phyloP scores from a whole-genome alignment of 306 rosid genomes.

The Trifolium fragiferum region DNA sequence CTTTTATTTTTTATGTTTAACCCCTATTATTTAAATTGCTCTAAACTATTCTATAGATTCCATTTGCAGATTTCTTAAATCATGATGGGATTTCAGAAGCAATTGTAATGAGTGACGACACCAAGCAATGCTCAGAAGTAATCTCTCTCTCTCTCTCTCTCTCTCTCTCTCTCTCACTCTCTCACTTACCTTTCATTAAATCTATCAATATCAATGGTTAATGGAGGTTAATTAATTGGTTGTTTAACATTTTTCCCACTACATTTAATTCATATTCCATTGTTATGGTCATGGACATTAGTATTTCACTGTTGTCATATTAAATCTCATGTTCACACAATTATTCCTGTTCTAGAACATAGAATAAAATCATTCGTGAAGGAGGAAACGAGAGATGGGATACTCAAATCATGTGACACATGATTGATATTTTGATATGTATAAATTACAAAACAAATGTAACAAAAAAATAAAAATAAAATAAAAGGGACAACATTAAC shows the following conservation, averaged over 20 bases:
- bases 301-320: neutral
- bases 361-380: neutral
- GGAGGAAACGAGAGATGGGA: neutral
- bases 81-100: conserved; percentile 76
- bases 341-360: conserved; percentile 23
- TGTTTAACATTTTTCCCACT: neutral
- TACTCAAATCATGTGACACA: neutral
- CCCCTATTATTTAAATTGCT: conserved; percentile 10
- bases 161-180: conserved; percentile 21
- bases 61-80: conserved; percentile 87
- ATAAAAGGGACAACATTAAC: neutral
- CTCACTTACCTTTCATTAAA: conserved; percentile 19
- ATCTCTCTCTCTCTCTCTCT: conserved; percentile 37
- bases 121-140: conserved; percentile 71
- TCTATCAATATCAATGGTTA: conserved; percentile 21
- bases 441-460: neutral
- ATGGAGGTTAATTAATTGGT: conserved; percentile 28
- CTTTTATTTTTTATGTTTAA: conserved; percentile 30
- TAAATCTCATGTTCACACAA: conserved; percentile 5
- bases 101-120: conserved; percentile 71
- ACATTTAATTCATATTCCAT: conserved; percentile 31
- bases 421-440: conserved; percentile 23
- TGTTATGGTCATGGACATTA: neutral
- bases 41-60: conserved; percentile 61
- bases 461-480: conserved; percentile 4